phyloP scores from a whole-genome alignment of 1,139 yeast species.

The Entelexis sorbosivorans region DNA sequence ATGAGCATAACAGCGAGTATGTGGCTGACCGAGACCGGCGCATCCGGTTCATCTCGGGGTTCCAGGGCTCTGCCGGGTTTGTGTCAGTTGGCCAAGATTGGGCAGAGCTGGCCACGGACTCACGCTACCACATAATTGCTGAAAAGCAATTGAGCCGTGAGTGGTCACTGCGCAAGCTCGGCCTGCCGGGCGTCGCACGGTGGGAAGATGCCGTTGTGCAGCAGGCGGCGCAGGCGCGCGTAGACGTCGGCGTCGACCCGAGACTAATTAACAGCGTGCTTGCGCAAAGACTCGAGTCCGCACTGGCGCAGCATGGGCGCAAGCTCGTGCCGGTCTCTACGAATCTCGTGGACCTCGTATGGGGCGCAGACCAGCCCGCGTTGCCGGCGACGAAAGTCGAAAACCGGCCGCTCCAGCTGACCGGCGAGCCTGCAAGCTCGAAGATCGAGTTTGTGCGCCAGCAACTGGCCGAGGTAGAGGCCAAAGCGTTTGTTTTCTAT shows the following conservation, averaged over 20 bases:
- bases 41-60: slow-evolving; percentile 66
- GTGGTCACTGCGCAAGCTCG: slow-evolving; percentile 78
- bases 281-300: slow-evolving; percentile 27
- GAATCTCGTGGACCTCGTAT: slow-evolving; percentile 69
- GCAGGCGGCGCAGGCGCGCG: slow-evolving; percentile 27
- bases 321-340: slow-evolving; percentile 51
- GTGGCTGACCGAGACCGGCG: slow-evolving; percentile 72
- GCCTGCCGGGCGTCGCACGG: slow-evolving; percentile 60
- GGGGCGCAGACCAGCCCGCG: slow-evolving; percentile 42
- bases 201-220: slow-evolving; percentile 79
- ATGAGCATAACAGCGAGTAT: slow-evolving; percentile 88
- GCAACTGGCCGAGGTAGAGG: slow-evolving; percentile 35
- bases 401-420: slow-evolving; percentile 28
- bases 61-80: slow-evolving; percentile 90
- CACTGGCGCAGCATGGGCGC: slow-evolving; percentile 29
- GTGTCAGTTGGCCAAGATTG: slow-evolving; percentile 66
- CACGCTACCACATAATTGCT: slow-evolving; percentile 89
- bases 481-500: slow-evolving; percentile 43
- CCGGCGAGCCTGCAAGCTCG: slow-evolving; percentile 35
- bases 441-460: slow-evolving; percentile 38
- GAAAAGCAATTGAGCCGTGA: slow-evolving; percentile 67
- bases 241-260: slow-evolving; percentile 52
- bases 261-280: slow-evolving; percentile 48
- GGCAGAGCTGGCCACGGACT: slow-evolving; percentile 86
- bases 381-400: slow-evolving; percentile 29